These are phyloP conservation scores for Mucor mucedo DNA, from an alignment of 371 early-diverging fungal species.

Conservation along the genomic window DNA sequence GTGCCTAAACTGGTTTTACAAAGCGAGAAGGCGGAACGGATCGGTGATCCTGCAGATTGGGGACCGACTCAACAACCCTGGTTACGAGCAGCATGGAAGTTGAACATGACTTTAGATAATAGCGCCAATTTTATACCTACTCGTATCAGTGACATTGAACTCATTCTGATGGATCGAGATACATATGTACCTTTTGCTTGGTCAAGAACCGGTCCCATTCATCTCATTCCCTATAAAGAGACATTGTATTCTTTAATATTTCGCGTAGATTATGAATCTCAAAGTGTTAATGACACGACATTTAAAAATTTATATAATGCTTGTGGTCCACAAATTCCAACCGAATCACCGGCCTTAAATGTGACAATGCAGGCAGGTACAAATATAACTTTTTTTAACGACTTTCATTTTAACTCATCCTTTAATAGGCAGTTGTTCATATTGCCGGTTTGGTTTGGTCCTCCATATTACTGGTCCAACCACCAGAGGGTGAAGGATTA, in stretches of 20 bases:
- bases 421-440: slow-evolving; percentile 23
- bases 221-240: slow-evolving; percentile 11
- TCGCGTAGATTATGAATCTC: slow-evolving; percentile 25
- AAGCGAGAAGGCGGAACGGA: slow-evolving; percentile 24
- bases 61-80: slow-evolving; percentile 27
- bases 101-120: slow-evolving; percentile 33
- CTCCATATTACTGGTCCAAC: neutral
- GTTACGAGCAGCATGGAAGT: slow-evolving; percentile 24
- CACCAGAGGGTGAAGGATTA: slow-evolving; percentile 23
- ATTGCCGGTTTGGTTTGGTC: slow-evolving; percentile 29
- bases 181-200: slow-evolving; percentile 25
- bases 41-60: slow-evolving; percentile 34
- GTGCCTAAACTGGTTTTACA: slow-evolving; percentile 15
- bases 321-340: slow-evolving; percentile 34
- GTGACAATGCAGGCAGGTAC: slow-evolving; percentile 32
- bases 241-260: slow-evolving; percentile 8
- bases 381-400: neutral
- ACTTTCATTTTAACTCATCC: neutral
- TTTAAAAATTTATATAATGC: slow-evolving; percentile 37
- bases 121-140: slow-evolving; percentile 29
- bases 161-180: slow-evolving; percentile 24
- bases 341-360: slow-evolving; percentile 25
- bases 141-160: slow-evolving; percentile 17
- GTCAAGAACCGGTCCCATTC: slow-evolving; percentile 16
- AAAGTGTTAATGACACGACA: slow-evolving; percentile 19